A percentile compares a stretch with the other conserved stretches of the same genome.
These are phyloP conservation scores for Sporothrix luriei DNA, from an alignment of 2,329 filamentous ascomycete genomes.

Conservation along the genomic window DNA sequence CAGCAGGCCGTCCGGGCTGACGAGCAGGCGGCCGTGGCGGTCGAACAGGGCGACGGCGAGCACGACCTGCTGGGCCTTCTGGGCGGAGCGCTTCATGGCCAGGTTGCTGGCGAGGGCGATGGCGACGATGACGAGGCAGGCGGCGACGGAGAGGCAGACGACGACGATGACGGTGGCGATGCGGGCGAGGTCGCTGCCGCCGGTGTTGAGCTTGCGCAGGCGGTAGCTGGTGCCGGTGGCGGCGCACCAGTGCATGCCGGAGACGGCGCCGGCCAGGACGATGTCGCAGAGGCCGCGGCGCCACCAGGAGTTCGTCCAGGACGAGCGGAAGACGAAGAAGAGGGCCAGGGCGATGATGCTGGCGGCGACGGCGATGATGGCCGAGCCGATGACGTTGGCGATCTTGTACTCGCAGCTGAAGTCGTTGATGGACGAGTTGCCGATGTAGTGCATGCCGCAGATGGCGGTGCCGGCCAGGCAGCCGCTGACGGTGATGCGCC, in stretches of 20 bases:
- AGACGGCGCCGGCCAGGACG: constrained; percentile 72
- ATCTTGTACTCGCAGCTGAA: constrained; percentile 66
- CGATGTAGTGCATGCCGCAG: constrained; percentile 84
- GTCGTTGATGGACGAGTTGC: constrained; percentile 80
- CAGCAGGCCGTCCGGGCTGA: constrained; percentile 68
- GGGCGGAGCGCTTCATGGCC: constrained; percentile 56
- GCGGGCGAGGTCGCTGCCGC: constrained; percentile 52
- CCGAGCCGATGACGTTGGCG: constrained; percentile 66
- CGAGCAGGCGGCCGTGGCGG: constrained; percentile 64
- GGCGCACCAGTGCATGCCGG: constrained; percentile 86
- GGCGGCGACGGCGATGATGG: constrained; percentile 70
- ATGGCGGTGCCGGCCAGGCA: constrained; percentile 72
- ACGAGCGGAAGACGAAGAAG: constrained; percentile 75
- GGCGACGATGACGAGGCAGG: constrained; percentile 61
- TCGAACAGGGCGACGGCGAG: constrained; percentile 68
- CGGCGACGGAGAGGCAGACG: constrained; percentile 66
- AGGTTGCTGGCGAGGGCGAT: constrained; percentile 58
- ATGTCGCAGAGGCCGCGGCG: constrained; percentile 68
- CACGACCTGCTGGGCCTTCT: constrained; percentile 63
- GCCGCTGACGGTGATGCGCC: constrained; percentile 65
- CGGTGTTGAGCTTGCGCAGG: constrained; percentile 52
- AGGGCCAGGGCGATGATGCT: constrained; percentile 70
- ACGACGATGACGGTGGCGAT: constrained; percentile 74
- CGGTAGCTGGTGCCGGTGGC: constrained; percentile 70
- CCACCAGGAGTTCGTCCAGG: constrained; percentile 80